These are phyloP conservation scores for Myriosclerotinia duriaeana DNA, from an alignment of 2,329 filamentous ascomycete species.

Conservation along the genomic window DNA sequence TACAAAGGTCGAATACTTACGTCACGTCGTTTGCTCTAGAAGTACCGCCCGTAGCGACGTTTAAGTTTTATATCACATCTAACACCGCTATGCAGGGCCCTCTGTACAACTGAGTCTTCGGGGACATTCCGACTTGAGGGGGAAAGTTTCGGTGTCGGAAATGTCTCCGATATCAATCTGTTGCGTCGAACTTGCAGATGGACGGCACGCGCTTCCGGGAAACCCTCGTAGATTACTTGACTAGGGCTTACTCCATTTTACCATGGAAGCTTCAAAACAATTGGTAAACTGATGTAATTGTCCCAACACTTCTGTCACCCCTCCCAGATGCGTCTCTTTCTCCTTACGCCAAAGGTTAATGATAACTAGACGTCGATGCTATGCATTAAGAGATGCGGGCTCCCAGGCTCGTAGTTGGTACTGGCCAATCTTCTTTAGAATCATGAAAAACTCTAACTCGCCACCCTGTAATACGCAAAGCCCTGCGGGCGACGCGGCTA, in stretches of 20 bases:
- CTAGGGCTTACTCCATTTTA: background rate
- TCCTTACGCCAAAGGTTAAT: background rate
- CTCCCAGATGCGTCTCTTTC: background rate
- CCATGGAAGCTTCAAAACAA: background rate
- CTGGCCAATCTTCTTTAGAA: slow-evolving; percentile 1
- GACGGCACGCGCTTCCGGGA: slow-evolving; percentile 4
- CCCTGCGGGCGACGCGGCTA: slow-evolving; percentile 8
- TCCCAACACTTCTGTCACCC: background rate
- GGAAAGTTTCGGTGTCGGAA: background rate
- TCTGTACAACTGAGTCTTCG: background rate
- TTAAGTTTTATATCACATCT: background rate
- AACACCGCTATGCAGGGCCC: background rate
- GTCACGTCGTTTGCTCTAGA: background rate
- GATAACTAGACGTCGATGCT: slow-evolving; percentile 4
- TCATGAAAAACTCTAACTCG: background rate
- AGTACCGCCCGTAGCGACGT: background rate
- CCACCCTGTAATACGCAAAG: slow-evolving; percentile 14
- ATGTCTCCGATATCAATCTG: slow-evolving; percentile 2
- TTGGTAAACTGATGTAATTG: background rate
- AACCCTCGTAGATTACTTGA: background rate
- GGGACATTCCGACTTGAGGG: background rate
- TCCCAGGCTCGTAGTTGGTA: background rate
- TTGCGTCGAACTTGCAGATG: slow-evolving; percentile 14
- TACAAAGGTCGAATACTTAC: background rate
- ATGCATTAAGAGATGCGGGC: slow-evolving; percentile 12